Evolutionary conservation across 495 filamentous ascomycete species (phyloP).

Genomic region (Xanthoparmelia taractica): DNA sequence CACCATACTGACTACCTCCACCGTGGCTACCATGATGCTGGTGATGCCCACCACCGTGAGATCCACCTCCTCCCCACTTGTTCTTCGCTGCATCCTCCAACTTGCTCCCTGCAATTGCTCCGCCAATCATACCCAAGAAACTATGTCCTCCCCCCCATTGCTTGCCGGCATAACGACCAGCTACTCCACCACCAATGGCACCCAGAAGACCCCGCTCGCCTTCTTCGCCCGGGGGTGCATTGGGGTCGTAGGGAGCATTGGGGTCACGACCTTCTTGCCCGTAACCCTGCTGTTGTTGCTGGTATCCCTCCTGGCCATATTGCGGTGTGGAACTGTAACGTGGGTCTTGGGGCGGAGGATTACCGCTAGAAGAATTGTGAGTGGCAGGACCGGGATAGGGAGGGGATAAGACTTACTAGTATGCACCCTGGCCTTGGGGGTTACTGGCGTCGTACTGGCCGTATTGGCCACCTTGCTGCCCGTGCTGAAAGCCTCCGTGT

Average conservation of each 20-base stretch:
- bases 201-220: slow-evolving; percentile 40
- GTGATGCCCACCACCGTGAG: slow-evolving; percentile 10
- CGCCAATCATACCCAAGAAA: slow-evolving; percentile 42
- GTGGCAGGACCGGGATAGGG: neutral
- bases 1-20: slow-evolving; percentile 23
- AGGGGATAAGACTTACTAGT: slow-evolving; percentile 32
- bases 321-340: slow-evolving; percentile 22
- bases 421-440: slow-evolving; percentile 30
- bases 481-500: slow-evolving; percentile 42
- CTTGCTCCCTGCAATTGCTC: slow-evolving; percentile 43
- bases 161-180: slow-evolving; percentile 42
- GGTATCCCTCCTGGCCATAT: slow-evolving; percentile 22
- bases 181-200: slow-evolving; percentile 39
- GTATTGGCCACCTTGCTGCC: slow-evolving; percentile 32
- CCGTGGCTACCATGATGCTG: slow-evolving; percentile 25
- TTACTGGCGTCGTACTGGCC: slow-evolving; percentile 31
- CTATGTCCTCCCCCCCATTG: slow-evolving; percentile 36
- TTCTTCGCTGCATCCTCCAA: slow-evolving; percentile 38
- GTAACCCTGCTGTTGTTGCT: slow-evolving; percentile 21
- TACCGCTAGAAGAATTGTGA: slow-evolving; percentile 17
- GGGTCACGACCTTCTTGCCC: slow-evolving; percentile 14
- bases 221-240: slow-evolving; percentile 33
- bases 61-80: slow-evolving; percentile 13
- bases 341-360: slow-evolving; percentile 19
- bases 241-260: slow-evolving; percentile 23